Conservation (phyloP, 768 basidiomycete species). For the Macrolepiota fuliginosa region DNA sequence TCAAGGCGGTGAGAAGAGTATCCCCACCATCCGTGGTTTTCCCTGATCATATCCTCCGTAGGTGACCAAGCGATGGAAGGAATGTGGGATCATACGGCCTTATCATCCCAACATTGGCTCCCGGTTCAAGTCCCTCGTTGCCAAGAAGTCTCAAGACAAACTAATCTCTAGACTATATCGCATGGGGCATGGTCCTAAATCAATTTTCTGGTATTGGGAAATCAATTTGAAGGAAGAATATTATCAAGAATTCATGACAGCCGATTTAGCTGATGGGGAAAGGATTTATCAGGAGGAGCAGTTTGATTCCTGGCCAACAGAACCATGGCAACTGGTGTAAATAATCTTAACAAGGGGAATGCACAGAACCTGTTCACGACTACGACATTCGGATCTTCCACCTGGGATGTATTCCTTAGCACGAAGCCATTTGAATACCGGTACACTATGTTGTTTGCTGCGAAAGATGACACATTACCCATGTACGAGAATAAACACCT, state of each 20-base stretch:
- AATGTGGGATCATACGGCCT: neutral
- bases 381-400: too few species aligned
- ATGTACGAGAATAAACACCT: too few species aligned
- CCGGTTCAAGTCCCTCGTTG: neutral
- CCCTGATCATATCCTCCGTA: neutral
- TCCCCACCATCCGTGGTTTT: neutral
- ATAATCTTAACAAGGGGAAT: too few species aligned
- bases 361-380: too few species aligned
- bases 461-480: too few species aligned
- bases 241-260: neutral
- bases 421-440: too few species aligned
- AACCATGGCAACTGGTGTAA: too few species aligned
- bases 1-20: too few species aligned
- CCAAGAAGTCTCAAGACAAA: neutral
- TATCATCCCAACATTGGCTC: neutral
- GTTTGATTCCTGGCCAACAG: neutral
- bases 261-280: neutral
- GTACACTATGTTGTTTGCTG: too few species aligned
- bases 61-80: neutral
- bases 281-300: neutral
- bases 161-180: neutral
- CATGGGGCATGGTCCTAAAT: neutral
- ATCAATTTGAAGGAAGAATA: neutral
- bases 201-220: conserved; percentile 1
- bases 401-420: too few species aligned